A percentile compares a stretch with the other conserved stretches of the same genome.
Evolutionary conservation across 352 stramenopile species (phyloP).

Genomic region (Saprolegnia diclina): DNA sequence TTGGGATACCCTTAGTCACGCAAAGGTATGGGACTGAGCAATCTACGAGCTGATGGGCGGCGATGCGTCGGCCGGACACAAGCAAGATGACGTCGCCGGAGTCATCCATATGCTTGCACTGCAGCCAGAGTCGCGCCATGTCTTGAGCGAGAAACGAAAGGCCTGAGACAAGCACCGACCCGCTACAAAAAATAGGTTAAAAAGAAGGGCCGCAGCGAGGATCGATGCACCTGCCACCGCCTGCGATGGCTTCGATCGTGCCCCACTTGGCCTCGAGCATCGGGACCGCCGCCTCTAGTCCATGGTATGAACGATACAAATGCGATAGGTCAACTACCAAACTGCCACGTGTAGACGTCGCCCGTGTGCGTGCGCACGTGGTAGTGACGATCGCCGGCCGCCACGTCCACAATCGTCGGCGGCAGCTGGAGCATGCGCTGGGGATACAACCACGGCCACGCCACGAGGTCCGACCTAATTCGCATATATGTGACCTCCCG

Average conservation of each 20-base stretch:
- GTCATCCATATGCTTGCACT: background rate
- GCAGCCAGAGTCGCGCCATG: background rate
- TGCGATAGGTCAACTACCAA: background rate
- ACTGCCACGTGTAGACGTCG: slow-evolving; percentile 1
- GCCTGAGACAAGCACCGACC: background rate
- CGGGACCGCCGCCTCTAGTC: background rate
- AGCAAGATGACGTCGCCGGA: slow-evolving; percentile 15
- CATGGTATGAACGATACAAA: background rate
- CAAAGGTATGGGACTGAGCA: background rate
- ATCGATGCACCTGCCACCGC: background rate
- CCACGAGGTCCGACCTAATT: slow-evolving; percentile 2
- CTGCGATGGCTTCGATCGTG: background rate
- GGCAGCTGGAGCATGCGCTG: background rate
- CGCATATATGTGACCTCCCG: background rate
- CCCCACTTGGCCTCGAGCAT: background rate
- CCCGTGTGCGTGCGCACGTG: background rate
- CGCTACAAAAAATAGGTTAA: too few relatives aligned
- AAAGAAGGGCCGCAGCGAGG: too few relatives aligned
- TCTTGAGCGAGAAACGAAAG: background rate
- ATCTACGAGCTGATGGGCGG: slow-evolving; percentile 25
- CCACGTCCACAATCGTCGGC: slow-evolving; percentile 3
- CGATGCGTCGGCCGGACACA: slow-evolving; percentile 11
- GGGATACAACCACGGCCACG: background rate
- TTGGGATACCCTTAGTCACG: slow-evolving; percentile 24
- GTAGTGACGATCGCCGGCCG: background rate